These are phyloP conservation scores for Gyromitra esculenta DNA, from an alignment of 2,329 filamentous ascomycete species.

Conservation along the genomic window DNA sequence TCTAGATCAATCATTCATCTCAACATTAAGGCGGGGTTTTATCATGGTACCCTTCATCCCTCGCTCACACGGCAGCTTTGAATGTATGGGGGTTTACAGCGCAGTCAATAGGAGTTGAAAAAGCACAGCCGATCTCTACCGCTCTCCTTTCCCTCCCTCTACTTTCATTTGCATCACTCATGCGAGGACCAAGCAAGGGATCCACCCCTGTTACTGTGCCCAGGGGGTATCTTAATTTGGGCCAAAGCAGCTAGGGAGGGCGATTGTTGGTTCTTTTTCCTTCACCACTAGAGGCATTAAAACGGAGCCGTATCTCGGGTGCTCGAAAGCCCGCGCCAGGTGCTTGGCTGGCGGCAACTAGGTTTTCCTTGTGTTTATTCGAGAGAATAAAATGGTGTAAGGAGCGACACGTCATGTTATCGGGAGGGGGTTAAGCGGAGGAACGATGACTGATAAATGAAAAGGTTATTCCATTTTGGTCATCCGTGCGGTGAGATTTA, in stretches of 20 bases:
- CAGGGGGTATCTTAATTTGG: background rate
- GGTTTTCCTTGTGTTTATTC: background rate
- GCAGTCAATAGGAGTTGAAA: background rate
- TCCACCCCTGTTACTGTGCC: background rate
- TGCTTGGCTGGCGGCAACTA: background rate
- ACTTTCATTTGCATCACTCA: too few relatives aligned
- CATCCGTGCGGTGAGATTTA: too few relatives aligned
- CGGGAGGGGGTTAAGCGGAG: too few relatives aligned
- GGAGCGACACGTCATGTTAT: background rate
- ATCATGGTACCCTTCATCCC: background rate
- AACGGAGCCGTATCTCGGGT: background rate
- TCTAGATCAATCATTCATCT: background rate
- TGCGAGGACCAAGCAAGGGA: too few relatives aligned
- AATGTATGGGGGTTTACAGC: background rate
- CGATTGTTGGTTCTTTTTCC: background rate
- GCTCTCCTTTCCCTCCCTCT: too few relatives aligned
- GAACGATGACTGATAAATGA: too few relatives aligned
- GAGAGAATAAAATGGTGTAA: background rate
- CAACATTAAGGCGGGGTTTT: background rate
- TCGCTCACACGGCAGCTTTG: background rate
- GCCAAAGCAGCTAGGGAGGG: background rate
- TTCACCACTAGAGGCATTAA: background rate
- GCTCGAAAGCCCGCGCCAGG: background rate
- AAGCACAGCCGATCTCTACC: too few relatives aligned
- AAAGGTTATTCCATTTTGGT: too few relatives aligned